Base-by-base conservation (phyloP, 805 yeast genomes). In the Starmerella bombi region DNA sequence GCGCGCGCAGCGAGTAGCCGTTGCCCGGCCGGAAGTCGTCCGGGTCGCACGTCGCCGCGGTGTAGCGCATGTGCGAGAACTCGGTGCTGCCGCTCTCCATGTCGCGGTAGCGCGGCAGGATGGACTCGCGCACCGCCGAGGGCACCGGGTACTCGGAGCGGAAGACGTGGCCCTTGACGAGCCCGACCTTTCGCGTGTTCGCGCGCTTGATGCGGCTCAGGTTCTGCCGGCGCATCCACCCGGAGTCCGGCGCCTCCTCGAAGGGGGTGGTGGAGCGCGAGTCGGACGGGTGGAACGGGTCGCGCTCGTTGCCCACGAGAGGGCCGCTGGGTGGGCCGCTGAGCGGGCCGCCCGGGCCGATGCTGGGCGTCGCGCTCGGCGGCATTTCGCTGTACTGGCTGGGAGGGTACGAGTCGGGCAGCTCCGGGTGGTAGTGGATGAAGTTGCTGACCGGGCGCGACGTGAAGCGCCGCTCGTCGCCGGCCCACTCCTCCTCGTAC, bases 11-110 rank as follows among this genome's bases (percentile, higher is more conserved):
- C 33, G 67, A 67, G 57, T 72, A 75, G 5, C 77, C 77, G 15
- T 57, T 55, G 44, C 67, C 67, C 33, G 65, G 59, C 44, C 64
- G 64, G 57, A 75, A 75, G 43, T 75, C 75, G 34, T 75, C 75
- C 4, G 81, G 81, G n/a, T 77, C 80, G 53, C 75, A 71, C 1
- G 80, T 75, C 5, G 76, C 81, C 3, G 81, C 81, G 2, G 71
- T 66, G 55, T 74, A 74, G 48, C 78, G 59, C 74, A 74, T 65
- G 50, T 71, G 75, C 14, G 74, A 65, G 56, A 74, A 74, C 55
- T 74, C 80, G 9, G 60, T 59, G 21, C 58, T 43, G 4, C 65
- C 57, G 59, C 59, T 4, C 64, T 74, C 54, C 54, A 66, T 39
- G 67, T 75, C 64, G n/a, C 53, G 48, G 46, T 63, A 58, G 49